These are phyloP conservation scores for Hypoxylon sp. DNA, from an alignment of 2,329 filamentous ascomycete genomes.

Conservation along the genomic window DNA sequence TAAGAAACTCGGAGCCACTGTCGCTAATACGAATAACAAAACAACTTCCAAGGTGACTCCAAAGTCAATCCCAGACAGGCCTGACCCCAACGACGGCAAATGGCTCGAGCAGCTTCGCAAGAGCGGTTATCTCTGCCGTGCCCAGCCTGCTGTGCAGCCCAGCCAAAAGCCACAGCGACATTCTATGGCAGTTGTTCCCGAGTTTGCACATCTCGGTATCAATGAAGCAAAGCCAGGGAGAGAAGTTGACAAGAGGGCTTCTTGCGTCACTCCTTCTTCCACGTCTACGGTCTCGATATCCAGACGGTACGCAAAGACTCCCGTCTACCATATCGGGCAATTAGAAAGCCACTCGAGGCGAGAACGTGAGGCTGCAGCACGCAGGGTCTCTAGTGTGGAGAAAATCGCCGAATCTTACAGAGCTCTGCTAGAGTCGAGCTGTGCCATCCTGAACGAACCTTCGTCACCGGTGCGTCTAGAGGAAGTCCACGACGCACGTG, in stretches of 20 bases:
- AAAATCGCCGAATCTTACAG: constrained; percentile 67
- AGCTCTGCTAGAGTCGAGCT: constrained; percentile 61
- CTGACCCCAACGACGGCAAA: constrained; percentile 47
- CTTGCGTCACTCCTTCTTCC: constrained; percentile 48
- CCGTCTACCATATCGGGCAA: constrained; percentile 66
- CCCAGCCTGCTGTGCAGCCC: constrained; percentile 28
- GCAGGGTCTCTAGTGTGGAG: constrained; percentile 62
- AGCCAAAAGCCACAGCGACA: constrained; percentile 36
- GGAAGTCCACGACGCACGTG: constrained; percentile 13
- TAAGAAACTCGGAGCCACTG: constrained; percentile 38
- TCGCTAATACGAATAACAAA: constrained; percentile 29
- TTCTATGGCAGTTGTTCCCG: constrained; percentile 47
- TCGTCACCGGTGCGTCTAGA: constrained; percentile 32
- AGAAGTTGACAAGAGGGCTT: constrained; percentile 42
- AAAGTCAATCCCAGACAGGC: constrained; percentile 33
- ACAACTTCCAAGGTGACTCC: constrained; percentile 9
- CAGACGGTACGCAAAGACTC: constrained; percentile 67
- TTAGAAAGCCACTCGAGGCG: constrained; percentile 57
- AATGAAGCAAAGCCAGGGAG: constrained; percentile 45
- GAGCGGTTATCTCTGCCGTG: constrained; percentile 48
- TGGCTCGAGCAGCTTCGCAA: constrained; percentile 53
- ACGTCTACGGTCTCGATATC: constrained; percentile 50
- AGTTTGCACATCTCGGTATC: constrained; percentile 57
- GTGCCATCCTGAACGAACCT: constrained; percentile 54
- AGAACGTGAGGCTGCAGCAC: constrained; percentile 46